Evolutionary conservation across 257 asterid species (phyloP).

Genomic region (Knoxia roxburghii): DNA sequence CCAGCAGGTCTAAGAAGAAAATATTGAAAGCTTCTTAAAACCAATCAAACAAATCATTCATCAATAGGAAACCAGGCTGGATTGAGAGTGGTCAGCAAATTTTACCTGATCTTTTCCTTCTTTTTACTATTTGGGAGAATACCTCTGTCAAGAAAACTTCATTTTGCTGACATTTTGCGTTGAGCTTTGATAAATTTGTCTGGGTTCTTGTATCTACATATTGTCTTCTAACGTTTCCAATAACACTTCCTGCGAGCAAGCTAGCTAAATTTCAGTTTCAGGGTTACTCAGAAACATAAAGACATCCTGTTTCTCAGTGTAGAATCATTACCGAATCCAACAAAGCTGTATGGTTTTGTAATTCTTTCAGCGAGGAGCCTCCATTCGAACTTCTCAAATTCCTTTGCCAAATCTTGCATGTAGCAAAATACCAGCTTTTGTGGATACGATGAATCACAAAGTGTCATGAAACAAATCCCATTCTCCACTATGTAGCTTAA

Average conservation of each 20-base stretch:
- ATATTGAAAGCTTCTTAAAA: neutral
- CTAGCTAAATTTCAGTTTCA: neutral
- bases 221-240: conserved; percentile 43
- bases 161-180: conserved; percentile 25
- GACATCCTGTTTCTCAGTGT: too few species aligned
- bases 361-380: conserved; percentile 24
- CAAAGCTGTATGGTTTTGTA: conserved; percentile 44
- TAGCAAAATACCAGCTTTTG: conserved; percentile 44
- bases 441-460: conserved; percentile 50
- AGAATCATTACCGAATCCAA: conserved; percentile 39
- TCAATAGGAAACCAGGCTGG: neutral
- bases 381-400: conserved; percentile 34
- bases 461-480: conserved; percentile 51
- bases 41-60: neutral
- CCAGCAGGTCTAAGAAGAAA: conserved; percentile 33
- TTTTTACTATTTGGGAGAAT: conserved; percentile 37
- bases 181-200: conserved; percentile 40
- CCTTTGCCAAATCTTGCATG: conserved; percentile 49
- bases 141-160: conserved; percentile 26
- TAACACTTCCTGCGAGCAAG: conserved; percentile 31
- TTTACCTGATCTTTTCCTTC: conserved; percentile 44
- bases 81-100: neutral
- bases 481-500: conserved; percentile 48
- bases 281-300: too few species aligned
- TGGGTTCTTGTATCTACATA: conserved; percentile 60